phyloP scores from a whole-genome alignment of 2,329 filamentous ascomycete species.

The Talaromyces verruculosus region DNA sequence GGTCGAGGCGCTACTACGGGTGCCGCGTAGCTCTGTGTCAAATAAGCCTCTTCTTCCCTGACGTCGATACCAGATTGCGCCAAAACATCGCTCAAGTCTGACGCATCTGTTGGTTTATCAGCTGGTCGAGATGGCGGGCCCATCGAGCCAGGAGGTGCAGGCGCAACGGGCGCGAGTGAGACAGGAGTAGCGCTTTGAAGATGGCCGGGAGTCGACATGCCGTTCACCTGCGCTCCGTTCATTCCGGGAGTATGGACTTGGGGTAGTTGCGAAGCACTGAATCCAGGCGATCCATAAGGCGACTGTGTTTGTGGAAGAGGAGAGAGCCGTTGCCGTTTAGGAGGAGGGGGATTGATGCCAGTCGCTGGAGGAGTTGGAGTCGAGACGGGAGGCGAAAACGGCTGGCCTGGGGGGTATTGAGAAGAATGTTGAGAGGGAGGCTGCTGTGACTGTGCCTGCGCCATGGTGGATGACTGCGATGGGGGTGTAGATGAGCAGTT shows the following conservation, averaged over 20 bases:
- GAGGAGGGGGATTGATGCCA: slow-evolving; percentile 62
- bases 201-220: slow-evolving; percentile 48
- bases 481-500: neutral
- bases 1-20: slow-evolving; percentile 34
- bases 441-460: slow-evolving; percentile 59
- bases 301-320: slow-evolving; percentile 63
- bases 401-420: slow-evolving; percentile 34
- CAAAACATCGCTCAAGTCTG: slow-evolving; percentile 80
- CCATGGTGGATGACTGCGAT: slow-evolving; percentile 49
- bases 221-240: slow-evolving; percentile 52
- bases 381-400: slow-evolving; percentile 64
- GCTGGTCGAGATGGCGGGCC: slow-evolving; percentile 62
- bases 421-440: slow-evolving; percentile 40
- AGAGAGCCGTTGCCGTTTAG: slow-evolving; percentile 71
- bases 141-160: slow-evolving; percentile 53
- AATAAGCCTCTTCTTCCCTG: slow-evolving; percentile 78
- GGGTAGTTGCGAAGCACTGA: slow-evolving; percentile 49
- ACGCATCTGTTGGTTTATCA: slow-evolving; percentile 53
- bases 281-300: slow-evolving; percentile 64
- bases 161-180: slow-evolving; percentile 22
- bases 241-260: slow-evolving; percentile 33
- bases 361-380: slow-evolving; percentile 56
- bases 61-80: slow-evolving; percentile 84
- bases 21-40: slow-evolving; percentile 58
- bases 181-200: slow-evolving; percentile 28